Evolutionary conservation across 306 rosid genomes (phyloP).

Genomic region (Phaseolus lunatus): DNA sequence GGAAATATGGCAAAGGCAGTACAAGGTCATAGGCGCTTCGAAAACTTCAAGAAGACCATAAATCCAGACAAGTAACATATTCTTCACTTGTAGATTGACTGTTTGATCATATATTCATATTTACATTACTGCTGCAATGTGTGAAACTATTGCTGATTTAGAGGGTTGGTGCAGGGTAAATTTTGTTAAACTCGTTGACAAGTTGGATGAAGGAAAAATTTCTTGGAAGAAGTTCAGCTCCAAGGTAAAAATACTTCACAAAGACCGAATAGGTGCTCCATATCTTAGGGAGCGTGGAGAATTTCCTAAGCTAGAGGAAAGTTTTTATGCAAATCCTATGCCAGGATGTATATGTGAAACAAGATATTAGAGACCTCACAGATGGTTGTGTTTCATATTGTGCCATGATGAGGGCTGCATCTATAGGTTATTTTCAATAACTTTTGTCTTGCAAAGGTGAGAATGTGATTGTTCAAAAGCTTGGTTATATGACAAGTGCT

Average conservation of each 20-base stretch:
- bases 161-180: not conserved
- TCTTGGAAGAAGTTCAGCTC: slow-evolving; percentile 21
- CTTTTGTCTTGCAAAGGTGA: not conserved
- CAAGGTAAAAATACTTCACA: slow-evolving; percentile 8
- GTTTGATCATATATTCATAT: not conserved
- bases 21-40: slow-evolving; percentile 22
- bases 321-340: slow-evolving; percentile 28
- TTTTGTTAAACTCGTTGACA: slow-evolving; percentile 9
- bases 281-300: slow-evolving; percentile 3
- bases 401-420: not conserved
- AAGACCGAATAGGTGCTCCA: slow-evolving; percentile 2
- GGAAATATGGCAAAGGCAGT: slow-evolving; percentile 28
- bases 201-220: slow-evolving; percentile 26
- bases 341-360: slow-evolving; percentile 30
- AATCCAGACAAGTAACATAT: slow-evolving; percentile 19
- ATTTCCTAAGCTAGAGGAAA: slow-evolving; percentile 28
- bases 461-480: slow-evolving; percentile 2
- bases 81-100: not conserved
- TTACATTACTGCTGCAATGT: not conserved
- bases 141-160: not conserved
- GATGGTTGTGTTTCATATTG: not conserved
- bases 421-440: not conserved
- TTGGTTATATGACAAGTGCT: not conserved
- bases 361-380: not conserved
- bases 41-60: slow-evolving; percentile 23